Evolutionary conservation across 768 basidiomycete species (phyloP).

Genomic region (Xerocomellus chrysenteron): DNA sequence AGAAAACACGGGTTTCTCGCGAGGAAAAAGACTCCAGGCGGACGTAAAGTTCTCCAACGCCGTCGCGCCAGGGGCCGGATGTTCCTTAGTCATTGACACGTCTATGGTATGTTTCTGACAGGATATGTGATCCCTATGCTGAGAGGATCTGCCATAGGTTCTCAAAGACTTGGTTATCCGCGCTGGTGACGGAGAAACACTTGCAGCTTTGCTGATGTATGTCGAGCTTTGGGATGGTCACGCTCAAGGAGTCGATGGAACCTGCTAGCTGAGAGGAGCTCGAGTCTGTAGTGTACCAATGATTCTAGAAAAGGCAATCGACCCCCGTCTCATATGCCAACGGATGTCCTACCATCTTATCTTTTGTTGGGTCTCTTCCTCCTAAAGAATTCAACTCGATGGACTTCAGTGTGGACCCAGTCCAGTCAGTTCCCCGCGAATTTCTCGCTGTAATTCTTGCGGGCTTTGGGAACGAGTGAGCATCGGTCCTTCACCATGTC

Average conservation of each 20-base stretch:
- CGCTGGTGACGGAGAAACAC: background rate
- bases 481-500: background rate
- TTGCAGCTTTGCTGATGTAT: background rate
- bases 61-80: constrained; percentile 75
- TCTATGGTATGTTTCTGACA: constrained; percentile 11
- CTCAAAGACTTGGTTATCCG: background rate
- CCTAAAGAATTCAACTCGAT: constrained; percentile 31
- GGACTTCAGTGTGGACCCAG: constrained; percentile 61
- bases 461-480: constrained; percentile 91
- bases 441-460: constrained; percentile 88
- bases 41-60: constrained; percentile 69
- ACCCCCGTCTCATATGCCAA: constrained; percentile 2
- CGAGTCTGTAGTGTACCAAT: background rate
- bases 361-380: background rate
- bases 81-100: constrained; percentile 70
- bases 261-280: background rate
- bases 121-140: background rate
- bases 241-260: background rate
- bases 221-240: constrained; percentile 2
- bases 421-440: constrained; percentile 60
- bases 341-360: constrained; percentile 1
- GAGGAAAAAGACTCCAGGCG: constrained; percentile 63
- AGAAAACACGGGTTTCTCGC: constrained; percentile 90
- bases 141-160: background rate
- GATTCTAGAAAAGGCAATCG: constrained; percentile 24